Base-by-base conservation (phyloP, 2,329 filamentous ascomycete species). In the Tympanopsis confertula region DNA sequence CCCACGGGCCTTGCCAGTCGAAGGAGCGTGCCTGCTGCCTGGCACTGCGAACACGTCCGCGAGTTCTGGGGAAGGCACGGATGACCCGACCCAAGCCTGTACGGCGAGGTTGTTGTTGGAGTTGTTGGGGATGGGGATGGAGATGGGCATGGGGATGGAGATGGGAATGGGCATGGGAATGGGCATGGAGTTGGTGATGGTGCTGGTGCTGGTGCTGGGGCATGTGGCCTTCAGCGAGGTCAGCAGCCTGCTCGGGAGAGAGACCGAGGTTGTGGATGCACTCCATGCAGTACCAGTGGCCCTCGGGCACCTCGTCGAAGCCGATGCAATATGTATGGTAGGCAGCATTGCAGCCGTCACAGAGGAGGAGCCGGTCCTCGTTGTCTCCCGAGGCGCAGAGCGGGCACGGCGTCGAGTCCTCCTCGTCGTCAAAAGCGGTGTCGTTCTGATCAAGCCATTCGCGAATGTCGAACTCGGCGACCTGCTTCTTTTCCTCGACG, bases 271-370 rank as follows among this genome's bases (percentile, higher is more conserved):
- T 63, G 55, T 51, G 65, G 67, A 57, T 59, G 57, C 91, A 98
- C 49, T 83, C 78, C 58, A 91, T 79, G 63, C 91, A 98, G 57
- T 89, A 94, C 88, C 89, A 98, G 45, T 79, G 68, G 19, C 83
- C 84, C 20, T 70, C 62, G 17, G 88, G 87, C 39, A 94, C 75
- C 38, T 69, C 63, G 42, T 88, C 80, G 36, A 94, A 71, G 22
- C 85, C 88, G 43, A 94, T 76, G 58, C 91, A 98, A 57, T 93
- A 85, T 35, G 87, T 87, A 58, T 98, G 91, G 50, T 89, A 94
- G 32, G 84, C 75, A 22, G 81, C 79, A 65, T 94, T 82, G 64
- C 91, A 98, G 51, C 78, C 81, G 57, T 95, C 87, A 62, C 91
- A 98, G 42, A 94, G 75, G 46, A 96, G 78, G 38, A 94, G 72